phyloP scores from a whole-genome alignment of 1,139 yeast species.

The Yamadazyma pseudoaaseri region DNA sequence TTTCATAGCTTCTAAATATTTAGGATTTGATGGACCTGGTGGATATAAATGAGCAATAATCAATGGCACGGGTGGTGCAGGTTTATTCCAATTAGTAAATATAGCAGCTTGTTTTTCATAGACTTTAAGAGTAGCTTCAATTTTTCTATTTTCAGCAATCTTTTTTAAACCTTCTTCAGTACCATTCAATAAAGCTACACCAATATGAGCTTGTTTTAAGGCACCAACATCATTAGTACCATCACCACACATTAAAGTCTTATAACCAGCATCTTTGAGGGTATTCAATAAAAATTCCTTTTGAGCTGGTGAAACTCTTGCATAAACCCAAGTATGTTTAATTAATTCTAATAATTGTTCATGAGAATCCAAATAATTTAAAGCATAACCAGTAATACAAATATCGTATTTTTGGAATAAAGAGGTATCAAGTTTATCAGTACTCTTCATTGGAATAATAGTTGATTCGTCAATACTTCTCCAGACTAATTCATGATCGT shows the following conservation, averaged over 20 bases:
- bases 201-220: slow-evolving; percentile 95
- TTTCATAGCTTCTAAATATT: slow-evolving; percentile 82
- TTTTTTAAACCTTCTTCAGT: slow-evolving; percentile 93
- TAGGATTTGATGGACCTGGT: slow-evolving; percentile 91
- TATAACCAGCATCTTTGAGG: slow-evolving; percentile 85
- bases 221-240: slow-evolving; percentile 99
- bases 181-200: slow-evolving; percentile 95
- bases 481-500: slow-evolving; percentile 70
- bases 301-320: slow-evolving; percentile 96
- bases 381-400: slow-evolving; percentile 93
- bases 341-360: slow-evolving; percentile 68
- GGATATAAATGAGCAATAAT: slow-evolving; percentile 92
- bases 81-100: slow-evolving; percentile 78
- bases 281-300: slow-evolving; percentile 87
- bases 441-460: slow-evolving; percentile 64
- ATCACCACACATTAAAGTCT: slow-evolving; percentile 98
- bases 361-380: slow-evolving; percentile 62
- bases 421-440: slow-evolving; percentile 55
- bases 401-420: slow-evolving; percentile 73
- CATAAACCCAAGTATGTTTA: slow-evolving; percentile 94
- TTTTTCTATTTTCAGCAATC: slow-evolving; percentile 75
- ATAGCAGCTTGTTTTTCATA: slow-evolving; percentile 84
- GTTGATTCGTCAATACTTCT: slow-evolving; percentile 78
- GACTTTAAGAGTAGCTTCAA: slow-evolving; percentile 62
- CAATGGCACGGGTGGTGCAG: slow-evolving; percentile 83